Evolutionary conservation across 768 basidiomycete species (phyloP).

Genomic region (Collybia mongolica): DNA sequence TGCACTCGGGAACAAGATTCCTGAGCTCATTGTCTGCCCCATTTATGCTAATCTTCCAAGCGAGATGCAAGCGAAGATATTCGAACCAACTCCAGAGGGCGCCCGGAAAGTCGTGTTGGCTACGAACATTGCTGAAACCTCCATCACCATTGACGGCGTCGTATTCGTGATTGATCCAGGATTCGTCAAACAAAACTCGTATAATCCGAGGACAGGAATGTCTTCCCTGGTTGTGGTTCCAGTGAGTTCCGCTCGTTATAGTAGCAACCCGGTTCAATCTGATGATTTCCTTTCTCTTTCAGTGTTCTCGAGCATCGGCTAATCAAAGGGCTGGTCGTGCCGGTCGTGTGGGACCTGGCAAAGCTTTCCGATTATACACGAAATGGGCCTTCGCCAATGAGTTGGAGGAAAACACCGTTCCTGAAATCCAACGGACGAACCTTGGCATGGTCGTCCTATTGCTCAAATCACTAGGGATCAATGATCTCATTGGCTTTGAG

Average conservation of each 20-base stretch:
- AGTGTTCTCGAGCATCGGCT: conserved; percentile 97
- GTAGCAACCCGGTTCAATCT: background rate
- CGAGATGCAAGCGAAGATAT: conserved; percentile 99
- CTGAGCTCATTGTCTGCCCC: conserved; percentile 92
- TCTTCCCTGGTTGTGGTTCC: conserved; percentile 95
- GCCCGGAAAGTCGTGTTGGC: conserved; percentile 97
- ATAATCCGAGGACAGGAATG: conserved; percentile 99
- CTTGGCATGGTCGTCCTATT: conserved; percentile 93
- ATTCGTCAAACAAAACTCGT: conserved; percentile 98
- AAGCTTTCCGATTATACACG: conserved; percentile 97
- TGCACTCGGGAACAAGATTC: conserved; percentile 93
- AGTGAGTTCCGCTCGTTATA: conserved; percentile 42
- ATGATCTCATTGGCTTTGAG: conserved; percentile 97
- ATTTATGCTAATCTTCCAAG: conserved; percentile 99
- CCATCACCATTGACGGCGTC: conserved; percentile 98
- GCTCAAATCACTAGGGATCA: conserved; percentile 96
- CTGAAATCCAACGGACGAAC: conserved; percentile 99
- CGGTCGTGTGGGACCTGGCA: conserved; percentile 96
- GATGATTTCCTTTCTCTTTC: conserved; percentile 1
- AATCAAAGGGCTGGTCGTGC: conserved; percentile 97
- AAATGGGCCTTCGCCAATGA: conserved; percentile 98
- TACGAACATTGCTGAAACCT: conserved; percentile 99
- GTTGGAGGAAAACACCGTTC: conserved; percentile 94
- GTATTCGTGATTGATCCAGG: conserved; percentile 99
- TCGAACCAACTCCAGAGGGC: conserved; percentile 96